These are phyloP conservation scores for Talaromyces sp. DNA, from an alignment of 2,329 filamentous ascomycete genomes.

Conservation along the genomic window DNA sequence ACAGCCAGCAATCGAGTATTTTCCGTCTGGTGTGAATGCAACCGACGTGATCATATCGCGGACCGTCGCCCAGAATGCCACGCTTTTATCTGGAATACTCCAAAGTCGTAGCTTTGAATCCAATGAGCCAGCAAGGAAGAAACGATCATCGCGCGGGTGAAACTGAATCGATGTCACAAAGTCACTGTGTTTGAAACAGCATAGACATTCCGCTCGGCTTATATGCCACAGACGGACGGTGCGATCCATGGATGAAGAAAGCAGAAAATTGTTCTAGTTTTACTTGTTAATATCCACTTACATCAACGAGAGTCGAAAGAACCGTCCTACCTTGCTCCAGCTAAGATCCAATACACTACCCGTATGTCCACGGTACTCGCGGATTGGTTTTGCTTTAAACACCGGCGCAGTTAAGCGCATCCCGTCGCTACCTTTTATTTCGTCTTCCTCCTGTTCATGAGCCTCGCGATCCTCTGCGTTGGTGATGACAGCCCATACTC, in stretches of 20 bases:
- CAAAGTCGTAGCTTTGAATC: slow-evolving; percentile 84
- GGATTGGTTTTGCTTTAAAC: slow-evolving; percentile 70
- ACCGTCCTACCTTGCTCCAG: slow-evolving; percentile 72
- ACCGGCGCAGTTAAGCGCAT: slow-evolving; percentile 81
- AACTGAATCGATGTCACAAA: slow-evolving; percentile 94
- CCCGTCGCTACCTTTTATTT: slow-evolving; percentile 44
- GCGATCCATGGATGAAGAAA: slow-evolving; percentile 97
- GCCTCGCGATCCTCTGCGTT: slow-evolving; percentile 70
- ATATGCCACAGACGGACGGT: slow-evolving; percentile 93
- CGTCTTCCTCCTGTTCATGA: slow-evolving; percentile 64
- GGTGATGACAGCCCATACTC: slow-evolving; percentile 83
- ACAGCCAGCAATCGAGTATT: slow-evolving; percentile 80
- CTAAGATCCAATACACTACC: slow-evolving; percentile 84
- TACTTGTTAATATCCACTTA: background rate
- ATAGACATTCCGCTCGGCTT: slow-evolving; percentile 76
- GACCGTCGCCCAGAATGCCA: slow-evolving; percentile 72
- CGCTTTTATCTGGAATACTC: slow-evolving; percentile 95
- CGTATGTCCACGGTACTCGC: slow-evolving; percentile 77
- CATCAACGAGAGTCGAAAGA: background rate
- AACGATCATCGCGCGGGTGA: slow-evolving; percentile 89
- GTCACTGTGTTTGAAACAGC: slow-evolving; percentile 90
- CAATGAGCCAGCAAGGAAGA: slow-evolving; percentile 89
- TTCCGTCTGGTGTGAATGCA: slow-evolving; percentile 87
- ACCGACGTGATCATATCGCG: slow-evolving; percentile 91
- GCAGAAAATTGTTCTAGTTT: slow-evolving; percentile 80